These are phyloP conservation scores for Magnolia changhungtana DNA, from an alignment of 164 flowering plant species.

Conservation along the genomic window DNA sequence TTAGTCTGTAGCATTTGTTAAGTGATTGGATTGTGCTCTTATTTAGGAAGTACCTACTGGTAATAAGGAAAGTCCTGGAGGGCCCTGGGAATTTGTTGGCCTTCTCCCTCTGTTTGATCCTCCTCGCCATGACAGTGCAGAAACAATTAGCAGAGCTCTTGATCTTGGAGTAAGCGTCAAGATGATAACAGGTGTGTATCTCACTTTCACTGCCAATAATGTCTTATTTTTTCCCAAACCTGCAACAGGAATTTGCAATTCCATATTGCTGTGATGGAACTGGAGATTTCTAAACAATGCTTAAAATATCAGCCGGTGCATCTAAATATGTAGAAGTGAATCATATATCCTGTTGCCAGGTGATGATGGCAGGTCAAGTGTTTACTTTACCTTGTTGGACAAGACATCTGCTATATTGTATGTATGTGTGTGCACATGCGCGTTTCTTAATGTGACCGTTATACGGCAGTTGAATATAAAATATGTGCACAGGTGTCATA, in stretches of 20 bases:
- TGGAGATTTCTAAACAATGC: background rate
- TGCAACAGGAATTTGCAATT: background rate
- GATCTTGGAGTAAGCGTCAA: slow-evolving; percentile 70
- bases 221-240: background rate
- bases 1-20: background rate
- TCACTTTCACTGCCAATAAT: background rate
- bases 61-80: slow-evolving; percentile 54
- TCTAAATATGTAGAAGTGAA: too few species aligned
- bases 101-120: slow-evolving; percentile 74
- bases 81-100: slow-evolving; percentile 68
- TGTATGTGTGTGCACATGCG: too few species aligned
- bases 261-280: background rate
- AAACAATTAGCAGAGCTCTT: slow-evolving; percentile 60
- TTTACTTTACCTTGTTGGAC: too few species aligned
- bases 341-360: too few species aligned
- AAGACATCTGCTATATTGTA: too few species aligned
- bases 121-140: slow-evolving; percentile 72
- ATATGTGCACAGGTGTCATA: too few species aligned
- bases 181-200: slow-evolving; percentile 58
- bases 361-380: too few species aligned
- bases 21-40: slow-evolving; percentile 1
- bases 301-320: too few species aligned
- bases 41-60: slow-evolving; percentile 54
- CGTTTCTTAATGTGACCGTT: background rate
- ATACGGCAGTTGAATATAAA: background rate